Evolutionary conservation across 75 land plant species (phyloP), one percentile per base, ranked within the genome.

Genomic region (Pseudotsuga menziesii): DNA sequence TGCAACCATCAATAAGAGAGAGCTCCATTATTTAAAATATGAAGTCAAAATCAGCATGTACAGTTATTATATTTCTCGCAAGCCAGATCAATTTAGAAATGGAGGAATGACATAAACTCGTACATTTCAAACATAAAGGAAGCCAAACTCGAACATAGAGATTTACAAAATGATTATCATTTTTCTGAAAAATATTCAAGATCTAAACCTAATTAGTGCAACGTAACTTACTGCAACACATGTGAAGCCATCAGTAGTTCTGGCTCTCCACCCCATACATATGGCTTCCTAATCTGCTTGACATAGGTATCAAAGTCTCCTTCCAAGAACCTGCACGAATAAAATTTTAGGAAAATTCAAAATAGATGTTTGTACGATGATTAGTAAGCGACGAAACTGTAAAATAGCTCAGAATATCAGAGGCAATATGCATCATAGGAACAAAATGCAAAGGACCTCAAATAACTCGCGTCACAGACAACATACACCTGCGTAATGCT

Each of bases 241-340:
- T 91, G 99, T 26, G 99, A 94, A 71, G 92, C 96, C 95, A 97
- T 97, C 36, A 97, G 73, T 27, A 97, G 79, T 80, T 97, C 99
- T 26, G 99, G 99, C 74, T 97, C 99, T 61, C 99, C 99, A 75
- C 99, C 99, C 99, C 99, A 97, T 32, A 94, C 92, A 83, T 94
- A 87, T 29, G 95, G 92, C 76, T 94, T 89, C 52, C 99, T 80
- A 62, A 94, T 97, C 23, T 94, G 82, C 66, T 82, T 77, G 16
- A 91, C 93, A 66, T 97, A 97, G 3, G 76, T 77, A 70, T 94
- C 98, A 80, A 97, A 97, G 79, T 97, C 95, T 75, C 96, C 95
- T 79, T 94, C 99, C 48, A 97, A 81, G 78, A 93, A 93, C 98
- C 98, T 96, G 86, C 23, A 27, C 52, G 16, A 22, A 25, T 29